These are phyloP conservation scores for Phytophthora aleatoria DNA, from an alignment of 352 stramenopile genomes.

Conservation along the genomic window DNA sequence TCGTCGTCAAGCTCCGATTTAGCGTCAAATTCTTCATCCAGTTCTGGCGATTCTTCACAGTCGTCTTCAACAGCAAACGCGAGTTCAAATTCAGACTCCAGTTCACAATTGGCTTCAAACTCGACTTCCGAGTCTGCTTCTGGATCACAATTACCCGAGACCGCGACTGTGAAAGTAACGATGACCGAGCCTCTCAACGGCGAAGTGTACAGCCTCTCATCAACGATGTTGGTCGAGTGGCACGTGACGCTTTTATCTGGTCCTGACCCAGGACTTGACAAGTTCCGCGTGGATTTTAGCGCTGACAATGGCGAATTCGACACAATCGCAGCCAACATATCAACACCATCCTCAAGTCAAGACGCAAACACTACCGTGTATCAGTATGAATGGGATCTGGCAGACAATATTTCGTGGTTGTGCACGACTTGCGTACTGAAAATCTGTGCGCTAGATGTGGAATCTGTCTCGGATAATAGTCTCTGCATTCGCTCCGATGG, in stretches of 20 bases:
- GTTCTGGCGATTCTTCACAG: constrained; percentile 6
- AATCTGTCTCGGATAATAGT: constrained; percentile 16
- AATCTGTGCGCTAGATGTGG: constrained; percentile 39
- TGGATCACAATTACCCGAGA: constrained; percentile 15
- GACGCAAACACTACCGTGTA: constrained; percentile 25
- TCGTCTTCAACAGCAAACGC: not conserved
- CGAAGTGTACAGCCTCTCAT: constrained; percentile 50
- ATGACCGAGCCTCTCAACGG: constrained; percentile 48
- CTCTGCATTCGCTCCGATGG: constrained; percentile 64
- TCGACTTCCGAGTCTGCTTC: constrained; percentile 16
- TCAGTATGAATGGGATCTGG: constrained; percentile 55
- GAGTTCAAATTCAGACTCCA: constrained; percentile 10
- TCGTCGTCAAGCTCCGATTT: constrained; percentile 4
- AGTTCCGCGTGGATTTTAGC: constrained; percentile 56
- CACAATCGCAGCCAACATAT: constrained; percentile 35
- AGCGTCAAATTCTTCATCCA: constrained; percentile 4
- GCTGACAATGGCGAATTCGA: constrained; percentile 42
- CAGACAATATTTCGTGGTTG: constrained; percentile 39
- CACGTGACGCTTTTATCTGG: constrained; percentile 33
- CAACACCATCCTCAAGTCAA: constrained; percentile 4
- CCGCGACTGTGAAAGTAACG: constrained; percentile 34
- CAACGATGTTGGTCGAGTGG: constrained; percentile 50
- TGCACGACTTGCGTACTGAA: constrained; percentile 55
- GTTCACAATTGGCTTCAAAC: constrained; percentile 16
- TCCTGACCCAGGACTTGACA: constrained; percentile 24